phyloP scores from a whole-genome alignment of 208 protist genomes.

The Trypanosoma melophagium region DNA sequence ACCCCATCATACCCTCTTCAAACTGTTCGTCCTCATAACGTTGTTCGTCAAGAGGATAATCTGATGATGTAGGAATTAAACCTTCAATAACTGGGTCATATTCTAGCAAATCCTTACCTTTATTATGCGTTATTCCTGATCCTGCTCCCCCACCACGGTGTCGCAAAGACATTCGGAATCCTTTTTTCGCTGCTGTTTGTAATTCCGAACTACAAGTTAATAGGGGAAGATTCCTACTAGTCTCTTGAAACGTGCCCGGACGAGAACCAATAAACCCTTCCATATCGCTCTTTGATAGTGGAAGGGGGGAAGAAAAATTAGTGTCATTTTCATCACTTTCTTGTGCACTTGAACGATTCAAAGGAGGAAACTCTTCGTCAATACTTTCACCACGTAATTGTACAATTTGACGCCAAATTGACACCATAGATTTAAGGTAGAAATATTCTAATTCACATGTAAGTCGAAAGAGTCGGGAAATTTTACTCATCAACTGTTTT shows the following conservation, averaged over 20 bases:
- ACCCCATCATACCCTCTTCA: neutral
- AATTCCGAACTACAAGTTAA: neutral
- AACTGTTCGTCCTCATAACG: neutral
- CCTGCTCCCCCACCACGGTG: constrained; percentile 19
- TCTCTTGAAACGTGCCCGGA: neutral
- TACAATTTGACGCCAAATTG: constrained; percentile 16
- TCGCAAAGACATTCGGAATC: constrained; percentile 57
- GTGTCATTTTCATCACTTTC: neutral
- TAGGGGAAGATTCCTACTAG: neutral
- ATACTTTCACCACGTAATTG: constrained; percentile 18
- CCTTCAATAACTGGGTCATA: constrained; percentile 65
- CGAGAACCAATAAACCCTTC: neutral
- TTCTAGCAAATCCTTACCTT: constrained; percentile 42
- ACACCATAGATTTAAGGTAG: constrained; percentile 23
- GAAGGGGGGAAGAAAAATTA: neutral
- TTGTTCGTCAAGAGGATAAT: neutral
- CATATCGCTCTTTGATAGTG: neutral
- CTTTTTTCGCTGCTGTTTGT: neutral
- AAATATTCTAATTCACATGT: constrained; percentile 23
- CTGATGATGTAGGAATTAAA: constrained; percentile 7
- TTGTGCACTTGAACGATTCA: neutral
- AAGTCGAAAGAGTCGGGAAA: constrained; percentile 9
- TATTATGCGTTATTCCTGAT: constrained; percentile 23
- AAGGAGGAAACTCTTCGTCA: neutral
- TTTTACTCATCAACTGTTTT: constrained; percentile 19